Base-by-base conservation (phyloP, 208 protist species). In the Acanthamoeba healyi region DNA sequence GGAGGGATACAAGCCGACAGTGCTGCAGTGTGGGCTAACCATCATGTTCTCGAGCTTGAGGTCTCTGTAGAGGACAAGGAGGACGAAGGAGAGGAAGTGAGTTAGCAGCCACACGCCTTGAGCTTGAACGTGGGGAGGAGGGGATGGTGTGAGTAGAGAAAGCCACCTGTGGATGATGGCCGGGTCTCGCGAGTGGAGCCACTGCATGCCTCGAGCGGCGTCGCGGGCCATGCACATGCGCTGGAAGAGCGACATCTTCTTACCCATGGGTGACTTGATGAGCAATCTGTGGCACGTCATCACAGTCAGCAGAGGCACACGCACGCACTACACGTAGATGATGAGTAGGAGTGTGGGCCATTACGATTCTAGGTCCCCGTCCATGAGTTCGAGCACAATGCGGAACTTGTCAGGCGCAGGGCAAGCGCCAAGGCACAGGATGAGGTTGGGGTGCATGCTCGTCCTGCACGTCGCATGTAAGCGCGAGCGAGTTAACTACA, bases 1-100 rank as follows among this genome's bases (percentile, higher is more conserved):
- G 34, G 22, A 2, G 63, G 7, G 6, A 17, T 36, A 12, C 1
- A n/a, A n/a, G n/a, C n/a, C n/a, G n/a, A n/a, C n/a, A n/a, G n/a
- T n/a, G n/a, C n/a, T n/a, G n/a, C n/a, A n/a, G n/a, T n/a, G n/a
- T n/a, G n/a, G 12, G 17, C 81, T 24, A 63, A 89, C 81, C 81
- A 89, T 89, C 81, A 89, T 89, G 54, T 89, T 89, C 54, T 89
- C 81, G 29, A 89, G 54, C 81, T 89, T 89, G 9, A 89, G 44
- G 24, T 89, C 81, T 56, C 81, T 87, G 79, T 15, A 40, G 22
- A 24, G 14, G n/a, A 17, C 26, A 67, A 17, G 5, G 61, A 26
- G 61, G 29, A 22, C 29, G 29, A 67, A 49, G 7, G 19, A 22
- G 46, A 51, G 7, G 9, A 6, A 51, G 17, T 51, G 46, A 51